phyloP scores from a whole-genome alignment of 2,329 filamentous ascomycete genomes.

The Diaporthe sp. region DNA sequence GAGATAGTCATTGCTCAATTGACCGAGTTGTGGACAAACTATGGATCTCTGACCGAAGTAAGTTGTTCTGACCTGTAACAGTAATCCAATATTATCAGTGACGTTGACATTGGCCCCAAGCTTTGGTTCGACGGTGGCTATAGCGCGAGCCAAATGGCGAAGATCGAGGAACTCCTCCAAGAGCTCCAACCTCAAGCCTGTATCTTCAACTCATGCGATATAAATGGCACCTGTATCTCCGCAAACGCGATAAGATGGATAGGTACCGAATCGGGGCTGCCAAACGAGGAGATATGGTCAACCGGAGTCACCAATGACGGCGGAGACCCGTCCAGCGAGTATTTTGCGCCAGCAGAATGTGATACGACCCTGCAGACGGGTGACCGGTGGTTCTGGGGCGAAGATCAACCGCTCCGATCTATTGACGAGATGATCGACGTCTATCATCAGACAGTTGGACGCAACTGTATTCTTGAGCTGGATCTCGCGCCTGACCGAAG shows the following conservation, averaged over 20 bases:
- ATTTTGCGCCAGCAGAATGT: constrained; percentile 44
- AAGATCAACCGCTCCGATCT: constrained; percentile 41
- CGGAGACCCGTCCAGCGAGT: constrained; percentile 43
- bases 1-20: constrained; percentile 44
- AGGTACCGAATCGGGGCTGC: constrained; percentile 43
- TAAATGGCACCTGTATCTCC: constrained; percentile 42
- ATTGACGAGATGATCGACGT: constrained; percentile 44
- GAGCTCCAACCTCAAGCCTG: constrained; percentile 42
- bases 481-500: constrained; percentile 44
- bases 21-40: constrained; percentile 44
- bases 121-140: constrained; percentile 47
- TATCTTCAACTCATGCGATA: constrained; percentile 44
- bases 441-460: constrained; percentile 44
- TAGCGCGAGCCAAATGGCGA: constrained; percentile 41
- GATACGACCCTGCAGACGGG: constrained; percentile 44
- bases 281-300: constrained; percentile 45
- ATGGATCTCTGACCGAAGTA: constrained; percentile 44
- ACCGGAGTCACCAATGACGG: constrained; percentile 42
- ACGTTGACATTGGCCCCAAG: constrained; percentile 22
- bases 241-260: constrained; percentile 43
- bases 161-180: constrained; percentile 41
- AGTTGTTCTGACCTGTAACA: background rate
- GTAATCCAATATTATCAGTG: background rate
- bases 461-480: constrained; percentile 44
- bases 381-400: constrained; percentile 45